phyloP scores from a whole-genome alignment of 495 filamentous ascomycete species.

The Lindgomyces ingoldianus region DNA sequence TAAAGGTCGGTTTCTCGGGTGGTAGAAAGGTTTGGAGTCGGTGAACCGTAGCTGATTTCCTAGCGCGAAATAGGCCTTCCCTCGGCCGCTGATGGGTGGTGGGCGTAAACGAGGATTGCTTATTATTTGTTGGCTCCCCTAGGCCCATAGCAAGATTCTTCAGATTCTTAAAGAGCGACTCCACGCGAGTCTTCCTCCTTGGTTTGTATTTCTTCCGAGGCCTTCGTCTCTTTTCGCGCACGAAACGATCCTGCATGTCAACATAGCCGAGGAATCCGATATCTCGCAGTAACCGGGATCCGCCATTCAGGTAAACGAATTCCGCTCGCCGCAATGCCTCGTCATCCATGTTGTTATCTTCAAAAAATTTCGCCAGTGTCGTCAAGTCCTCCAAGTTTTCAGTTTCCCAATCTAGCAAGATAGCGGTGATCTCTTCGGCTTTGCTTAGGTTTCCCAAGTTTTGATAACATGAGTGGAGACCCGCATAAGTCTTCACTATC shows the following conservation, averaged over 20 bases:
- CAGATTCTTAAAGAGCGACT: constrained; percentile 6
- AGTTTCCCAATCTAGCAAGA: constrained; percentile 66
- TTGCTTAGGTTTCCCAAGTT: constrained; percentile 61
- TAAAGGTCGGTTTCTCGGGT: neutral
- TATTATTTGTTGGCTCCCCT: neutral
- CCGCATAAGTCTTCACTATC: constrained; percentile 66
- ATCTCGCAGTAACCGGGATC: constrained; percentile 4
- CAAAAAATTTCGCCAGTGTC: constrained; percentile 77
- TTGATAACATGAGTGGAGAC: constrained; percentile 72
- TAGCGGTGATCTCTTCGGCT: constrained; percentile 60
- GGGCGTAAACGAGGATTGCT: neutral
- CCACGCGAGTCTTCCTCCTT: constrained; percentile 4
- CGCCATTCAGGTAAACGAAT: constrained; percentile 9
- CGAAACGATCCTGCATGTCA: constrained; percentile 4
- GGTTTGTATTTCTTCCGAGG: constrained; percentile 1
- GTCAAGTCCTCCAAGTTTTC: constrained; percentile 70
- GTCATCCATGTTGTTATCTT: constrained; percentile 64
- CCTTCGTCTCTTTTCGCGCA: neutral
- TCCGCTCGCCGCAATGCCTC: constrained; percentile 53
- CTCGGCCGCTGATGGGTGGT: neutral
- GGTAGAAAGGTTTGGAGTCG: constrained; percentile 12
- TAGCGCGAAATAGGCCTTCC: constrained; percentile 12
- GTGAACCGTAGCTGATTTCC: neutral
- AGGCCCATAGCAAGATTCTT: neutral
- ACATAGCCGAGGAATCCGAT: constrained; percentile 2